phyloP scores from a whole-genome alignment of 2,329 filamentous ascomycete species.

The Blumeria graminis region DNA sequence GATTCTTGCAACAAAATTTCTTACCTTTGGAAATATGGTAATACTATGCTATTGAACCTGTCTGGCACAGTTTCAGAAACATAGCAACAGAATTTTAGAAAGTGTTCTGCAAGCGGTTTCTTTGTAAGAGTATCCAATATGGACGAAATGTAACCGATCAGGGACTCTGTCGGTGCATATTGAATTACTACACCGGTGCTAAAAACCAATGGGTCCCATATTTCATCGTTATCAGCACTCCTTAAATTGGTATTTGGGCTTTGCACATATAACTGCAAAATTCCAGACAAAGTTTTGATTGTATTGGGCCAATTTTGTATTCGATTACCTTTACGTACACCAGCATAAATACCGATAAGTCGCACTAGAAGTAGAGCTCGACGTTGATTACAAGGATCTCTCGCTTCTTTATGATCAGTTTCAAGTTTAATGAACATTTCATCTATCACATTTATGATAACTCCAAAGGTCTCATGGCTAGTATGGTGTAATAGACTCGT shows the following conservation, averaged over 20 bases:
- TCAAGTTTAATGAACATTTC: constrained; percentile 20
- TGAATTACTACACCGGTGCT: constrained; percentile 45
- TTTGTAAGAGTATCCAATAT: constrained; percentile 41
- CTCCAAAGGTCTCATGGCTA: constrained; percentile 44
- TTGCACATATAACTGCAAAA: constrained; percentile 25
- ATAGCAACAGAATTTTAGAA: constrained; percentile 66
- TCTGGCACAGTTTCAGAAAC: constrained; percentile 49
- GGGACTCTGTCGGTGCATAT: constrained; percentile 51
- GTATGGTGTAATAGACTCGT: constrained; percentile 69
- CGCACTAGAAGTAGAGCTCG: constrained; percentile 25
- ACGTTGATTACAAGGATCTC: constrained; percentile 16
- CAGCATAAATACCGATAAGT: constrained; percentile 44
- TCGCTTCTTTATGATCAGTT: constrained; percentile 17
- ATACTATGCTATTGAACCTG: constrained; percentile 55
- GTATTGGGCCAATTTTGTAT: constrained; percentile 47
- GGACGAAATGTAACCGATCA: constrained; percentile 44
- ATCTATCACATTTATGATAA: constrained; percentile 38
- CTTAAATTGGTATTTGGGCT: constrained; percentile 11
- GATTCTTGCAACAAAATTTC: background rate
- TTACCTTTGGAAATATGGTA: constrained; percentile 58
- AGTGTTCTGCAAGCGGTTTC: constrained; percentile 43
- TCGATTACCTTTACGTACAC: constrained; percentile 59
- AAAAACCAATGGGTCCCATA: constrained; percentile 35
- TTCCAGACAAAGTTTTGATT: constrained; percentile 28
- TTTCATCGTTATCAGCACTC: constrained; percentile 14